These are phyloP conservation scores for Limnanthes douglasii DNA, from an alignment of 345 rosid species.

Conservation along the genomic window DNA sequence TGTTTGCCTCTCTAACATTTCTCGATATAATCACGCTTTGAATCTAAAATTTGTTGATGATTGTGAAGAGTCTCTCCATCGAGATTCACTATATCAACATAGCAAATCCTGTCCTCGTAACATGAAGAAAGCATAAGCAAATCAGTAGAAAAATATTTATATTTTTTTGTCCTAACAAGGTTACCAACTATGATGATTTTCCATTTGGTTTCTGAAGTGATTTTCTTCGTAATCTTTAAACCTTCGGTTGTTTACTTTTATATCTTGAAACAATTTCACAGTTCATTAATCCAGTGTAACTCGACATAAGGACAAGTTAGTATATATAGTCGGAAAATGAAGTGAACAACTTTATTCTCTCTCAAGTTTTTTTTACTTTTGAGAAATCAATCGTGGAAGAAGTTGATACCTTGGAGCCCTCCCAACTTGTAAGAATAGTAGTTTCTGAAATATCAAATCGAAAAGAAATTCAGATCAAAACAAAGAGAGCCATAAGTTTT, in stretches of 20 bases:
- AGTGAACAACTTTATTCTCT: no score
- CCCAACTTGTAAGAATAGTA: no score
- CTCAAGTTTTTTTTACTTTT: no score
- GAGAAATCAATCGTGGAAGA: no score
- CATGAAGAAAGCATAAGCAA: slow-evolving; percentile 41
- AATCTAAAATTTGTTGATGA: no score
- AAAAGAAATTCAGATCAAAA: no score
- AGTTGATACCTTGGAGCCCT: no score
- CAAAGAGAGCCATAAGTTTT: no score
- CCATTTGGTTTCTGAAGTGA: slow-evolving; percentile 28
- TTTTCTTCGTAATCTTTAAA: slow-evolving; percentile 15
- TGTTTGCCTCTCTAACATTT: no score
- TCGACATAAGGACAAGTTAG: background rate
- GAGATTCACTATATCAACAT: slow-evolving; percentile 49
- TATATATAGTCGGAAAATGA: no score
- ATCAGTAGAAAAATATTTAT: slow-evolving; percentile 47
- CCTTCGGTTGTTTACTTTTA: slow-evolving; percentile 42
- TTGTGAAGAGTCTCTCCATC: slow-evolving; percentile 69
- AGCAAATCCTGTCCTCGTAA: slow-evolving; percentile 40
- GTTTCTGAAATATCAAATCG: no score
- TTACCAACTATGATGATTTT: slow-evolving; percentile 35
- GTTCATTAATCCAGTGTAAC: background rate
- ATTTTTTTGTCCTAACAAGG: slow-evolving; percentile 27
- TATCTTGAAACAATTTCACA: slow-evolving; percentile 28
- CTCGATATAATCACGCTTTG: no score